Base-by-base conservation (phyloP, 129 eudicot genomes). In the Flaveria linearis region DNA sequence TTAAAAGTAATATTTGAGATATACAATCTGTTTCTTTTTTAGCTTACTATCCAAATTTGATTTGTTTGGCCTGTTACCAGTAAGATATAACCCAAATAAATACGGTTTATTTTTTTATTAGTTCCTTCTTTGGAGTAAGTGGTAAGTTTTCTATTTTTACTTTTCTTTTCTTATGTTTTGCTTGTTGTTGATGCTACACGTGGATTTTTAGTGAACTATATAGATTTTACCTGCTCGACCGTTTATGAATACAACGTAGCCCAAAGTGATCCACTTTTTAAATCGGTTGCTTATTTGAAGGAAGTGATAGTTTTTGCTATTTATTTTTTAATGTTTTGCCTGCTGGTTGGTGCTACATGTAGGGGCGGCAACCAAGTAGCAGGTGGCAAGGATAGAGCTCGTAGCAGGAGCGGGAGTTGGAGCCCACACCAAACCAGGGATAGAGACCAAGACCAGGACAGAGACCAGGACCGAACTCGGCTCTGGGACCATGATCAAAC, bases 401-500 rank as follows among this genome's bases (percentile, higher is more conserved):
- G 75, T 23, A 75, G 84, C 10, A 45, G 83, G 77, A 82, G 82
- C 64, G 66, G 82, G 76, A 77, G 84, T 22, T 45, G 74, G 71
- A 71, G 84, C 53, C 82, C 80, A 62, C 69, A 50, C 76, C 68
- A 79, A 80, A 78, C 58, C 76, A 72, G 82, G 66, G 82, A 76
- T 25, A 58, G 85, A 80, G 83, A 89, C 69, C 81, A 85, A 82
- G 80, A 87, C 23, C 64, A 28, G 47, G 82, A 84, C 60, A 75
- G 84, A 80, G 83, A 88, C 69, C 81, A 85, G 84, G 80, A 87
- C 23, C 56, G 2, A 73, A 77, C 75, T 55, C 66, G 79, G 72
- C 67, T 76, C 15, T 14, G 61, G 56, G 66, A 81, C 52, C 82
- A 77, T 49, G 63, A 50, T 73, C 68, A 81, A 78, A 76, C 52